These are phyloP conservation scores for Silene latifolia DNA, from an alignment of 148 eudicot species.

Conservation along the genomic window DNA sequence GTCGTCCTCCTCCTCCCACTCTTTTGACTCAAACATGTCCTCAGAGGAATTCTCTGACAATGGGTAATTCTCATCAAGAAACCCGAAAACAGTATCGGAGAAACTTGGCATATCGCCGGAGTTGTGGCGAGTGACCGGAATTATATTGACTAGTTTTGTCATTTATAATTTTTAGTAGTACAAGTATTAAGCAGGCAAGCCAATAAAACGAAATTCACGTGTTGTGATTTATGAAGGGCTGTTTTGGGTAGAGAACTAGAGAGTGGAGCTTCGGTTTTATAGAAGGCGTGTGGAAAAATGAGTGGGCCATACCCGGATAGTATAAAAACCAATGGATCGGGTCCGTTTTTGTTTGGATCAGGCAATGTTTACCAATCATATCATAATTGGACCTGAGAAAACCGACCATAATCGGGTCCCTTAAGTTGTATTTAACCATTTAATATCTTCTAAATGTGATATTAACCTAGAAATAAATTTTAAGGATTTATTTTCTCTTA, in stretches of 20 bases:
- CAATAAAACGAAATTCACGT: slow-evolving; percentile 1
- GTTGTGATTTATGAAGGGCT: neutral
- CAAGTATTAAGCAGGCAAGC: neutral
- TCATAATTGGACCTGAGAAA: too few relatives aligned
- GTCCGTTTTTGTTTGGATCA: too few relatives aligned
- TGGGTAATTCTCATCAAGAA: slow-evolving; percentile 32
- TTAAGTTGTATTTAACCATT: too few relatives aligned
- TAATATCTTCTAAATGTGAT: too few relatives aligned
- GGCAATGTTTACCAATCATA: too few relatives aligned
- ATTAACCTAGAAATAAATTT: too few relatives aligned
- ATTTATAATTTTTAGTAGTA: slow-evolving; percentile 10
- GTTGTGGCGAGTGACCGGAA: slow-evolving; percentile 13
- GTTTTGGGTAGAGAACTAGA: neutral
- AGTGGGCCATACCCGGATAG: neutral
- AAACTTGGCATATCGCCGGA: slow-evolving; percentile 31
- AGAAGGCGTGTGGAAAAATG: neutral
- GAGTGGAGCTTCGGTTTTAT: neutral
- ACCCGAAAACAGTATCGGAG: slow-evolving; percentile 53
- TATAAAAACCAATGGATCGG: too few relatives aligned
- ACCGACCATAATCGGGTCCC: too few relatives aligned
- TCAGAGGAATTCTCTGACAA: slow-evolving; percentile 10
- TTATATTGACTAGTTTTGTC: slow-evolving; percentile 2
- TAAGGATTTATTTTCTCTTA: too few relatives aligned
- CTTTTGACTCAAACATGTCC: slow-evolving; percentile 29
- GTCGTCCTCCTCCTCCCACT: slow-evolving; percentile 27